Percentiles rank a stretch among this genome's conserved stretches.
phyloP scores from a whole-genome alignment of 345 rosid species.

The Citrus reticulata region DNA sequence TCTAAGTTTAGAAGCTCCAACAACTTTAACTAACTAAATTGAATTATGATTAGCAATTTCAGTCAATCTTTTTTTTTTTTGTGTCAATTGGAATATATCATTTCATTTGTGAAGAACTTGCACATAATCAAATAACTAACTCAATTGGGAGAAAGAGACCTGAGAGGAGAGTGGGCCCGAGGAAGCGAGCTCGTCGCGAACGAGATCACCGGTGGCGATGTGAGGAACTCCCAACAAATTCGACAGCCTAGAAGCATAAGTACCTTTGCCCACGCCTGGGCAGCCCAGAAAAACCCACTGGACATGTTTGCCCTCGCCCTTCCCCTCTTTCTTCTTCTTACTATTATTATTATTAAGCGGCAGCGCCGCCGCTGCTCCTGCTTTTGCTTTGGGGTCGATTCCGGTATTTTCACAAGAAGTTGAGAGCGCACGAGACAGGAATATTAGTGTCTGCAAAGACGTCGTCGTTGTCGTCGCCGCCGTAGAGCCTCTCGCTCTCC shows the following conservation, averaged over 20 bases:
- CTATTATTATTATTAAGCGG: constrained; percentile 8
- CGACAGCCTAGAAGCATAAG: constrained; percentile 92
- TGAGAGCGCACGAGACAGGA: constrained; percentile 21
- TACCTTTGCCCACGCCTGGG: constrained; percentile 98
- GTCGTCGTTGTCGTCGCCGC: background rate
- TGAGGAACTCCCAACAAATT: constrained; percentile 81
- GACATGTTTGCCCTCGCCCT: constrained; percentile 40
- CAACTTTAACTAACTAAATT: background rate
- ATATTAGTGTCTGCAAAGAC: constrained; percentile 12
- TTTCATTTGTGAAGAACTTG: background rate
- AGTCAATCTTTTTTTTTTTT: too few species aligned
- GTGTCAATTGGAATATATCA: too few species aligned
- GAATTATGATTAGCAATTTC: too few species aligned
- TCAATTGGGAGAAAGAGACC: constrained; percentile 31
- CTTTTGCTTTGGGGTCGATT: constrained; percentile 33
- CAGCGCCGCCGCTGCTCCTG: constrained; percentile 11
- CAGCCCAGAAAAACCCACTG: constrained; percentile 99
- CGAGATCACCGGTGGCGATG: constrained; percentile 98
- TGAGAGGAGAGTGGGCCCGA: constrained; percentile 72
- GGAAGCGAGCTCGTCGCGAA: constrained; percentile 84
- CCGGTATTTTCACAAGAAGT: constrained; percentile 32
- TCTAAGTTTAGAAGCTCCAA: background rate
- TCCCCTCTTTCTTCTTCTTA: background rate
- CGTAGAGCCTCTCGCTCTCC: constrained; percentile 20
- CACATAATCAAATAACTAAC: background rate